phyloP scores from a whole-genome alignment of 108 stramenopile species.

The Pseudonitzschia delicatissima region DNA sequence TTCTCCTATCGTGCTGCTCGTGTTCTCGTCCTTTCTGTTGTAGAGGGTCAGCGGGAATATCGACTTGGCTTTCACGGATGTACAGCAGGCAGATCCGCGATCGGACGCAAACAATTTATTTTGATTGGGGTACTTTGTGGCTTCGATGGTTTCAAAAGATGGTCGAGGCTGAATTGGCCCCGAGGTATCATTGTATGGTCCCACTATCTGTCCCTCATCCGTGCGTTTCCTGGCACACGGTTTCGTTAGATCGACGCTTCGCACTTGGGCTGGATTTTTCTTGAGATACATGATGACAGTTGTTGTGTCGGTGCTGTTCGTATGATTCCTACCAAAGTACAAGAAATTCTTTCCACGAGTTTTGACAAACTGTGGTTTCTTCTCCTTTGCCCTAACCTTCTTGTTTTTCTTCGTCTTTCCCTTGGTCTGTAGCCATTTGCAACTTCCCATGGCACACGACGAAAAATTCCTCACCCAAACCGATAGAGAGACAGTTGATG shows the following conservation, averaged over 20 bases:
- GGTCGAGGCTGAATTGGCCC: not conserved
- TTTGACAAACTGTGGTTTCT: no score
- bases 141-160: not conserved
- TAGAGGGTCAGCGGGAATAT: not conserved
- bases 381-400: no score
- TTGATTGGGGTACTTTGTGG: not conserved
- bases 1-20: no score
- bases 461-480: not conserved
- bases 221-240: not conserved
- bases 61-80: not conserved
- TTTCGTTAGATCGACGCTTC: not conserved
- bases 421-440: not conserved
- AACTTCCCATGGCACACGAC: not conserved
- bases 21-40: not conserved
- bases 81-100: slow-evolving; percentile 13
- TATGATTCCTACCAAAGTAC: not conserved
- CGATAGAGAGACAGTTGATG: no score
- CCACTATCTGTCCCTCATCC: not conserved
- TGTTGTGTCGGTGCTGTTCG: not conserved
- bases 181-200: not conserved
- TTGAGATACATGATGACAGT: not conserved
- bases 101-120: not conserved
- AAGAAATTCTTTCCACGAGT: not conserved
- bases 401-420: no score
- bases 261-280: not conserved